Percentiles rank a stretch among this genome's conserved stretches.
Evolutionary conservation across 805 yeast species (phyloP).

Genomic region (Yamadazyma paraphyllophila): DNA sequence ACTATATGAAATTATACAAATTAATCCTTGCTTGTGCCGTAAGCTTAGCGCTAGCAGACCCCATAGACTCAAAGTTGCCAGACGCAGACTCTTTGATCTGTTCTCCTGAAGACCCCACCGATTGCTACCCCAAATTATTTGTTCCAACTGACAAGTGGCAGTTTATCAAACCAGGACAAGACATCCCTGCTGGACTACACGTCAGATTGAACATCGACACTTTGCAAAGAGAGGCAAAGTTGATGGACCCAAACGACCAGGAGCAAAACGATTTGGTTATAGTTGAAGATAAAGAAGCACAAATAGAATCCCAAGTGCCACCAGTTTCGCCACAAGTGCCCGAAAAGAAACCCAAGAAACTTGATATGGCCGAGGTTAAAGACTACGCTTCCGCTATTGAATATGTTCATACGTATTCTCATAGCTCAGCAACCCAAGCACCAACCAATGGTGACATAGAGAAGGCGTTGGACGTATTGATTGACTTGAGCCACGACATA

Average conservation of each 20-base stretch:
- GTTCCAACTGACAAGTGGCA: constrained; percentile 71
- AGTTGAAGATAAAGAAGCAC: neutral
- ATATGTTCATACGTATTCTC: constrained; percentile 5
- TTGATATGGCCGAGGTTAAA: constrained; percentile 16
- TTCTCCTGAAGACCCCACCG: constrained; percentile 16
- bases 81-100: constrained; percentile 8
- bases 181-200: constrained; percentile 77
- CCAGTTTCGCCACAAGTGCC: too few relatives aligned
- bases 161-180: constrained; percentile 64
- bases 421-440: neutral
- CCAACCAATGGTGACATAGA: constrained; percentile 3
- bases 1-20: constrained; percentile 1
- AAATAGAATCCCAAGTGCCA: neutral
- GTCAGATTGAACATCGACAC: constrained; percentile 74
- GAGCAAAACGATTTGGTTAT: constrained; percentile 15
- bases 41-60: neutral
- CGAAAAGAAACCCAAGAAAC: constrained; percentile 3
- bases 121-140: constrained; percentile 66
- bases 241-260: constrained; percentile 34
- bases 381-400: constrained; percentile 18
- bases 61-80: neutral
- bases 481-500: constrained; percentile 65
- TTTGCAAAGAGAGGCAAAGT: constrained; percentile 65
- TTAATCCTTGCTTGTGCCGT: neutral
- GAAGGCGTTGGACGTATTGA: constrained; percentile 41